Base-by-base conservation (phyloP, 1,284 basidiomycete species). In the Austroboletus sp. region DNA sequence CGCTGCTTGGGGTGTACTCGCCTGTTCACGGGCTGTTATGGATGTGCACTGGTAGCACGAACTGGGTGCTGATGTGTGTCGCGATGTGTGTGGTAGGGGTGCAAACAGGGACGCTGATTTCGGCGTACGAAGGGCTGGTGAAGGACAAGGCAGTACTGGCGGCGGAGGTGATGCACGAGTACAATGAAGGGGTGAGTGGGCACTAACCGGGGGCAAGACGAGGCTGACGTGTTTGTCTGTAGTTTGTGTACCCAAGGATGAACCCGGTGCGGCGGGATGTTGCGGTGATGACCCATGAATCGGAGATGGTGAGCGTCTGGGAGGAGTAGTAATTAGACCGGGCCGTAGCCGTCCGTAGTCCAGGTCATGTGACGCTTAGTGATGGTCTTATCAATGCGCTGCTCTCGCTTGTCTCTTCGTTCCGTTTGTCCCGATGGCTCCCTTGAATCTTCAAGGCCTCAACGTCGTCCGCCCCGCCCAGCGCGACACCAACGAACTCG, bases 111-210 rank as follows among this genome's bases (percentile, higher is more conserved):
- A 54, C 53, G 6, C 25, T 58, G 37, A 44, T 60, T 3, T 43
- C 58, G 39, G 53, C 57, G 31, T 90, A 83, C 61, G 74, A 76
- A 35, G 70, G 71, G 6, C 58, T 89, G 46, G 43, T 89, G 15
- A 89, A 84, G 62, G 89, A 93, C 67, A 80, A 76, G 52, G 77
- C 75, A 39, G 79, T 88, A 42, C 76, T 93, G 45, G 76, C 84
- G 27, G 75, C 80, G 4, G 89, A 92, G 60, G 86, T 91, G 10
- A 76, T 93, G 76, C 77, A 83, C 60, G 89, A 93, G 66, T 93
- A 93, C 60, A 85, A 93, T 56, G 71, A 81, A 60, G 80, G 79
- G 66, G 89, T 83, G 50, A 34, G 72, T 66, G 10, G 5, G 16
- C 32, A 34, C 37, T 16, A 34, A 10, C 5, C 4, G 13, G 6